Conservation (phyloP, 2,329 filamentous ascomycete species). For the Rutstroemia sp. region DNA sequence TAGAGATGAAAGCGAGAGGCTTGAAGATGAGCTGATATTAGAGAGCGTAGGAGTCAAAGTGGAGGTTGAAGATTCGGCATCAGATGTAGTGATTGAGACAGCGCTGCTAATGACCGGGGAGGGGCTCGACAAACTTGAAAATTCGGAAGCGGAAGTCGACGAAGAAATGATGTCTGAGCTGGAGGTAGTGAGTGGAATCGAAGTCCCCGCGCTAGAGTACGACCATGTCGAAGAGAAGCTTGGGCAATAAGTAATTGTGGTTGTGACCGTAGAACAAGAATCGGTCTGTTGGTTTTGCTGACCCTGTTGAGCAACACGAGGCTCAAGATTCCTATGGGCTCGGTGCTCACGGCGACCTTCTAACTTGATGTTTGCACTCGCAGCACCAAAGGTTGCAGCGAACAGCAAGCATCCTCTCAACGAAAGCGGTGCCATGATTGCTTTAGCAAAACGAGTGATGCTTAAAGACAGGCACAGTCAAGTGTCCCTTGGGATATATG, state of each 20-base stretch:
- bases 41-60: no score
- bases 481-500: not conserved
- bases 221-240: not conserved
- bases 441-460: slow-evolving; percentile 7
- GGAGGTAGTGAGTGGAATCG: not conserved
- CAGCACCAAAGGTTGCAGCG: slow-evolving; percentile 4
- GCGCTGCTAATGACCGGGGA: not conserved
- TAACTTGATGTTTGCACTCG: slow-evolving; percentile 8
- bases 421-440: slow-evolving; percentile 7
- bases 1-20: no score
- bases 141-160: not conserved
- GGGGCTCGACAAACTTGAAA: not conserved
- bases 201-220: not conserved
- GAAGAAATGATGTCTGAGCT: not conserved
- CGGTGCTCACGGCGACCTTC: not conserved
- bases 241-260: not conserved
- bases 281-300: not conserved
- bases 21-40: no score
- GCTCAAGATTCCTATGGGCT: not conserved
- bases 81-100: not conserved
- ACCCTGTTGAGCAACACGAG: not conserved
- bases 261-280: not conserved
- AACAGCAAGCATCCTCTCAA: slow-evolving; percentile 4
- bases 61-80: not conserved
- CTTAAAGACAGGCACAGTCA: slow-evolving; percentile 1